Evolutionary conservation across 306 rosid species (phyloP), one percentile per base, ranked within the genome.

Genomic region (Rosa rugosa): DNA sequence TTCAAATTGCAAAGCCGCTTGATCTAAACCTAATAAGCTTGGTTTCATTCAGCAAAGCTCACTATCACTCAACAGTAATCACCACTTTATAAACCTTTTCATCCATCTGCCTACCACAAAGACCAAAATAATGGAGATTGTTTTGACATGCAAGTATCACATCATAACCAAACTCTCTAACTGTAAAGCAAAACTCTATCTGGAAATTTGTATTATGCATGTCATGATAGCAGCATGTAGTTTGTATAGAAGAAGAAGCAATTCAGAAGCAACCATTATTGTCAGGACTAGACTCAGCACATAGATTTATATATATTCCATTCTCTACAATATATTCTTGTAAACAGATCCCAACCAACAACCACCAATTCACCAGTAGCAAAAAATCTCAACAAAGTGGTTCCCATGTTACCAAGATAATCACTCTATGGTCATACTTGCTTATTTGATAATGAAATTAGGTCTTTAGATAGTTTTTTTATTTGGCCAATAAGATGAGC

Each of bases 321-420:
- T 71, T 69, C 73, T 7, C 49, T 16, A 17, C 42, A 44, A 71
- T 45, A n/a, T 44, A 49, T 71, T 47, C 69, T 34, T 67, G 71
- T 8, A 40, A 66, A 41, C 46, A 27, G 18, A 50, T 50, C 63
- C 64, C 46, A 72, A 72, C 47, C 64, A 50, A 40, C 77, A 38
- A 8, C 77, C 68, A 74, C 77, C 64, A 41, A 56, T 57, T 66
- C 34, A 36, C 66, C 42, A 73, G 50, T 73, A 44, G 34, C 23
- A 12, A 11, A 74, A 40, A 36, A 38, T 73, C 38, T 40, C 41
- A n/a, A 57, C 68, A 40, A 73, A 56, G 31, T 74, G 77, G 77
- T 57, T 14, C 22, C 53, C 69, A 56, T 74, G 53, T 74, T 71
- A 57, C 69, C 53, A 22, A 27, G 10, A 74, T 74, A 40, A 67